Evolutionary conservation across 1,139 yeast genomes (phyloP).

Genomic region (Nakaseomyces glabratus): DNA sequence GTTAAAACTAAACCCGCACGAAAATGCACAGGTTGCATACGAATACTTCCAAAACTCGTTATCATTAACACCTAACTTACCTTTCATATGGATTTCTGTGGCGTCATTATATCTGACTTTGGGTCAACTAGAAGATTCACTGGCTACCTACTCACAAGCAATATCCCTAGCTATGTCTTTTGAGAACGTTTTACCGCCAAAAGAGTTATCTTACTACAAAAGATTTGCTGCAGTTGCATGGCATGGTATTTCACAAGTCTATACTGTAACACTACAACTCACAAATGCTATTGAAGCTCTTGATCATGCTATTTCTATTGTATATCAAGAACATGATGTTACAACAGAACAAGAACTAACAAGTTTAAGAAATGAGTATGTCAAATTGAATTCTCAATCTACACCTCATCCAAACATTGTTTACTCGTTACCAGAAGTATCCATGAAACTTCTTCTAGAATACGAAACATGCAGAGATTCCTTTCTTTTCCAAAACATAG

Average conservation of each 20-base stretch:
- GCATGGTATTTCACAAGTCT: slow-evolving; percentile 27
- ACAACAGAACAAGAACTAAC: slow-evolving; percentile 6
- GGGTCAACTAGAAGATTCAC: slow-evolving; percentile 54
- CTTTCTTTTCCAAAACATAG: slow-evolving; percentile 2
- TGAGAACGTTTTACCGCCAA: slow-evolving; percentile 8
- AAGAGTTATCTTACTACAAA: slow-evolving; percentile 1
- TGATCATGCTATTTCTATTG: slow-evolving; percentile 13
- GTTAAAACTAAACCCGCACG: slow-evolving; percentile 13
- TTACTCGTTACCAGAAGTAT: slow-evolving; percentile 5
- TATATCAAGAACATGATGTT: slow-evolving; percentile 5
- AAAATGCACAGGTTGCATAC: slow-evolving; percentile 29
- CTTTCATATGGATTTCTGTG: slow-evolving; percentile 58
- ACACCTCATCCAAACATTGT: slow-evolving; percentile 4
- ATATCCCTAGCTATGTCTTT: slow-evolving; percentile 14
- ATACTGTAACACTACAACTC: slow-evolving; percentile 16
- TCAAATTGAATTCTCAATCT: slow-evolving; percentile 4
- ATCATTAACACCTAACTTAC: slow-evolving; percentile 44
- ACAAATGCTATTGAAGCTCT: slow-evolving; percentile 20
- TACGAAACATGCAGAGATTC: slow-evolving; percentile 6
- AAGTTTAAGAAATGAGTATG: slow-evolving; percentile 5
- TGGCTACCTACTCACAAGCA: slow-evolving; percentile 62
- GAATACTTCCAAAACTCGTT: slow-evolving; percentile 51
- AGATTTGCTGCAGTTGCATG: slow-evolving; percentile 18
- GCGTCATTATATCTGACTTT: slow-evolving; percentile 52
- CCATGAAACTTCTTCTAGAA: slow-evolving; percentile 1